Evolutionary conservation across 306 rosid species (phyloP), one percentile per base, ranked within the genome.

Genomic region (Mimosa pudica): DNA sequence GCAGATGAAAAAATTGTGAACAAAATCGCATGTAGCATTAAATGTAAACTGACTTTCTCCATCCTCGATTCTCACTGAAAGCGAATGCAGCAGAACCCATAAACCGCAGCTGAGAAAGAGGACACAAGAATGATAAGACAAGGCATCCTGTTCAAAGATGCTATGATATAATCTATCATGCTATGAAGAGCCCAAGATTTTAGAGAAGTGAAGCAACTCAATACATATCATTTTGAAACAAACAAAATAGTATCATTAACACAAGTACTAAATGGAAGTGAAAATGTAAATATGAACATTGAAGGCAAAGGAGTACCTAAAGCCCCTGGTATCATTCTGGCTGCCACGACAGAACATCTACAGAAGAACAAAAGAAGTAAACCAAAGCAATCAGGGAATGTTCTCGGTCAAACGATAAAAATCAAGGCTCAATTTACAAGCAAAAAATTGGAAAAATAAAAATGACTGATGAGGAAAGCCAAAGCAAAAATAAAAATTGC

Each of bases 311-410:
- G 41, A 79, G 81, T 92, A 94, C 98, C 98, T 91, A 84, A 92
- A 95, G 58, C 99, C 99, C 87, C 99, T 85, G 46, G 98, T 91
- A 1, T 88, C 99, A 66, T 88, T 91, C 87, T 76, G 93, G 92
- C 99, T 93, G 74, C 99, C 98, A 0, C 99, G 98, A 80, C 99
- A 95, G 80, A 93, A 95, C 91, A 95, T 89, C 98, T 95, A 89
- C 70, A 86, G 82, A 81, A 76, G 68, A 72, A 74, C 73, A 54
- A 38, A 47, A 75, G 70, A 79, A 76, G 79, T 82, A 66, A 77
- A 84, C 60, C 36, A 60, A 71, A 69, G 67, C 41, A 71, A 55
- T 83, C 65, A 85, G 80, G 80, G 64, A 80, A 72, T 47, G 65
- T 57, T 57, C 63, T 47, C 20, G 61, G 10, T 38, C 61, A 66